Evolutionary conservation across 371 early-diverging fungal species (phyloP).

Genomic region (Rhizomucor pusillus): DNA sequence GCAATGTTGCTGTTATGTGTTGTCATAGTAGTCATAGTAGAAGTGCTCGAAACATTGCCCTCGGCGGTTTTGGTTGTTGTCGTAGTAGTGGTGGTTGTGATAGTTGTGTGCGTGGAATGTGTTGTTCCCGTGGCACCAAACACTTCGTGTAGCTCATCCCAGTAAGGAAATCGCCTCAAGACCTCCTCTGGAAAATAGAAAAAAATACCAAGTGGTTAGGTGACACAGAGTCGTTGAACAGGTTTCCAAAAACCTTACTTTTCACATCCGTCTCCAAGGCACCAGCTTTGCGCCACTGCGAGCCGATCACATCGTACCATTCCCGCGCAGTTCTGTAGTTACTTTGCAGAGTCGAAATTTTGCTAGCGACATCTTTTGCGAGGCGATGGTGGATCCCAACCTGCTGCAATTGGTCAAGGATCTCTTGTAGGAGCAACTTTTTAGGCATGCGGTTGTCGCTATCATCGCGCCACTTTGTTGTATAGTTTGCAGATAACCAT

Average conservation of each 20-base stretch:
- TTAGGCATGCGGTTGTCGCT: conserved; percentile 44
- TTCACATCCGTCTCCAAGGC: conserved; percentile 20
- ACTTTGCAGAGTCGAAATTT: conserved; percentile 46
- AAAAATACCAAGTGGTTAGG: conserved; percentile 4
- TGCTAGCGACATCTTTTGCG: conserved; percentile 45
- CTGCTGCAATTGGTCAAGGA: conserved; percentile 42
- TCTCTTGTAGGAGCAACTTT: conserved; percentile 39
- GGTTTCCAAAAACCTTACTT: conserved; percentile 1
- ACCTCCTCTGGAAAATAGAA: conserved; percentile 35
- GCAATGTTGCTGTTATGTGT: conserved; percentile 3
- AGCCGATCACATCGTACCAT: conserved; percentile 44
- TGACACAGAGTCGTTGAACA: not conserved
- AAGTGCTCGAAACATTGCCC: not conserved
- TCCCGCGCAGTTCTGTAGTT: conserved; percentile 45
- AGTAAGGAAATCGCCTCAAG: conserved; percentile 46
- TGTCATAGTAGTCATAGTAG: conserved; percentile 1
- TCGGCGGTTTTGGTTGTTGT: not conserved
- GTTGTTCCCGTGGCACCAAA: conserved; percentile 19
- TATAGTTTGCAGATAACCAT: conserved; percentile 38
- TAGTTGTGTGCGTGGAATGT: conserved; percentile 1
- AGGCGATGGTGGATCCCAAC: conserved; percentile 45
- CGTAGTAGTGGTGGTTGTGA: conserved; percentile 1
- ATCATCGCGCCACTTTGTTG: conserved; percentile 49
- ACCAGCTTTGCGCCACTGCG: conserved; percentile 31
- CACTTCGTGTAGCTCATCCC: conserved; percentile 41